Evolutionary conservation across 345 rosid genomes (phyloP), one percentile per base, ranked within the genome.

Genomic region (Trapa incisa): DNA sequence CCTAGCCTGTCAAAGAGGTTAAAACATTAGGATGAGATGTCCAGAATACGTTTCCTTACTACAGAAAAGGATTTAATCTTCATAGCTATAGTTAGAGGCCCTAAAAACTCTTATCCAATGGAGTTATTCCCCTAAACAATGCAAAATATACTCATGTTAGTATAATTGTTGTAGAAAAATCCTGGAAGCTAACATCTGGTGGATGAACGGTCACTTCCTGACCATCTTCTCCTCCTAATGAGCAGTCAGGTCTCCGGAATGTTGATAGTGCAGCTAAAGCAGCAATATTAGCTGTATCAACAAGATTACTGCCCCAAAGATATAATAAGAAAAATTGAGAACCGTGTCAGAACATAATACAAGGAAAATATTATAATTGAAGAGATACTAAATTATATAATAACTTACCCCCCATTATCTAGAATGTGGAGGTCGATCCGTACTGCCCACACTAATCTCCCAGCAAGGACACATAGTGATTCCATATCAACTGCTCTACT

Each of bases 401-500:
- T 17, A 47, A 69, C 85, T 48, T 77, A 95, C 99, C 99, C 99
- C 67, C 96, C 96, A 81, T 91, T 91, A 76, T 95, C 99, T 72
- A 95, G 75, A 68, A 95, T 87, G 79, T 91, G 99, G 71, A 95
- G 84, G 76, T 95, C 97, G 71, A 91, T 76, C 14, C 96, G 87
- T 68, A 95, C 79, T n/a, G 96, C 97, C 99, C 99, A 91, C 7
- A 85, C 99, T 72, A 84, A 84, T 82, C 82, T 91, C 71, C 96
- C 96, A 48, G 97, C 82, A 73, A 95, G 80, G 78, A 95, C 80
- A 52, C 97, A 89, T 50, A 95, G 92, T 50, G 97, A 95, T 80
- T 95, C 97, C n/a, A 86, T 95, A 83, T 95, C 99, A 41, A 95
- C 88, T 1, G 99, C 96, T 78, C 86, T 87, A 71, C 97, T 91